Conservation (phyloP, 2,329 filamentous ascomycete genomes). For the Fusarium torulosum region DNA sequence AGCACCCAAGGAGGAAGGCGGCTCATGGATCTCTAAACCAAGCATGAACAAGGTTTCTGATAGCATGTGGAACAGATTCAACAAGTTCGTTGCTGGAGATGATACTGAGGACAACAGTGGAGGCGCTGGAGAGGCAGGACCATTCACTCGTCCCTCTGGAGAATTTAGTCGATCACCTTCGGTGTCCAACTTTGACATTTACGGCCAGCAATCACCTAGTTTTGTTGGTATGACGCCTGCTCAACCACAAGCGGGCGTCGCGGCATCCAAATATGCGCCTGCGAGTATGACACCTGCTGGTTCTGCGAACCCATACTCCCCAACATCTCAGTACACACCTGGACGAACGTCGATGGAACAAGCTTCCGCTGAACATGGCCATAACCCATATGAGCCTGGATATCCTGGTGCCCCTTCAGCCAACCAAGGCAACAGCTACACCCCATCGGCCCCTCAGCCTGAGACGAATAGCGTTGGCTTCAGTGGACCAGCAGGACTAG, state of each 20-base stretch:
- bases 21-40: conserved; percentile 93
- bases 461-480: conserved; percentile 23
- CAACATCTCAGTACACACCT: conserved; percentile 66
- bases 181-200: conserved; percentile 77
- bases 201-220: conserved; percentile 65
- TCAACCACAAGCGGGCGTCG: conserved; percentile 53
- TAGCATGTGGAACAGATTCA: conserved; percentile 91
- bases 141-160: conserved; percentile 83
- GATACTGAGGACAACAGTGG: conserved; percentile 84
- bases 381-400: conserved; percentile 55
- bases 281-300: conserved; percentile 32
- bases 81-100: conserved; percentile 94
- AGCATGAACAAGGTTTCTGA: conserved; percentile 96
- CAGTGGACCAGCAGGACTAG: conserved; percentile 32
- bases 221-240: conserved; percentile 49
- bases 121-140: conserved; percentile 74
- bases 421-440: conserved; percentile 38
- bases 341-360: conserved; percentile 48
- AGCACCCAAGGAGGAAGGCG: conserved; percentile 82
- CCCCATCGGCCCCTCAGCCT: conserved; percentile 33
- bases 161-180: conserved; percentile 82
- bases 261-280: conserved; percentile 57
- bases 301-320: conserved; percentile 48
- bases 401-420: conserved; percentile 36
- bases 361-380: conserved; percentile 50